Evolutionary conservation across 2,329 filamentous ascomycete genomes (phyloP).

Genomic region (Fusarium nelsonii): DNA sequence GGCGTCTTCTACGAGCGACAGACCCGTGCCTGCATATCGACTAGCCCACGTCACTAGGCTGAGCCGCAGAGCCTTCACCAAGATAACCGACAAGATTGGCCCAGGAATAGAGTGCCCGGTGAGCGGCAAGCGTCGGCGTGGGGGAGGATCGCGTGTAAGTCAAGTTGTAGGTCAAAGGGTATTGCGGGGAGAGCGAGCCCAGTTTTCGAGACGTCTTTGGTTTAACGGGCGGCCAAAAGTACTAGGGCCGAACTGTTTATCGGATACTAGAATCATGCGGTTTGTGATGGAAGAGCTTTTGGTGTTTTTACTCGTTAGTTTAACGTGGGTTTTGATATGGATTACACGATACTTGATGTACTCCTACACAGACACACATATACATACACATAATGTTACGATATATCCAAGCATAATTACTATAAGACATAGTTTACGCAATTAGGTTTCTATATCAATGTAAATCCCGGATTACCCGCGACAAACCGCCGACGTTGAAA

Average conservation of each 20-base stretch:
- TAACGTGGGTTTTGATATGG: slow-evolving; percentile 3
- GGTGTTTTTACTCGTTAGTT: background rate
- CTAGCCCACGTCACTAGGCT: background rate
- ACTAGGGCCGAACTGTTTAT: background rate
- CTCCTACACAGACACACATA: background rate
- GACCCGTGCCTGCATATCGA: slow-evolving; percentile 10
- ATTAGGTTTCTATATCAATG: background rate
- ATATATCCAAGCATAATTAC: background rate
- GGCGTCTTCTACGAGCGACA: background rate
- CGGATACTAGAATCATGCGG: background rate
- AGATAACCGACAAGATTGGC: background rate
- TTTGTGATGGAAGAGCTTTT: background rate
- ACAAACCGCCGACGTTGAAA: slow-evolving; percentile 28
- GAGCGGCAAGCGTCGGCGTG: slow-evolving; percentile 41
- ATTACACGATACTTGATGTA: slow-evolving; percentile 4
- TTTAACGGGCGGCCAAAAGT: background rate
- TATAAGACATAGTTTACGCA: background rate
- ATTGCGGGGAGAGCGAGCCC: slow-evolving; percentile 5
- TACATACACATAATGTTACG: background rate
- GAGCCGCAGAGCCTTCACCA: slow-evolving; percentile 1
- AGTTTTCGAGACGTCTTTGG: background rate
- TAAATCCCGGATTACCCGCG: slow-evolving; percentile 2
- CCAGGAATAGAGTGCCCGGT: background rate
- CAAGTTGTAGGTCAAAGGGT: background rate
- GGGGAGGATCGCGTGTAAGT: slow-evolving; percentile 24